Percentiles rank a stretch among this genome's conserved stretches.
These are phyloP conservation scores for Zygosaccharomyces bisporus DNA, from an alignment of 805 yeast genomes.

Conservation along the genomic window DNA sequence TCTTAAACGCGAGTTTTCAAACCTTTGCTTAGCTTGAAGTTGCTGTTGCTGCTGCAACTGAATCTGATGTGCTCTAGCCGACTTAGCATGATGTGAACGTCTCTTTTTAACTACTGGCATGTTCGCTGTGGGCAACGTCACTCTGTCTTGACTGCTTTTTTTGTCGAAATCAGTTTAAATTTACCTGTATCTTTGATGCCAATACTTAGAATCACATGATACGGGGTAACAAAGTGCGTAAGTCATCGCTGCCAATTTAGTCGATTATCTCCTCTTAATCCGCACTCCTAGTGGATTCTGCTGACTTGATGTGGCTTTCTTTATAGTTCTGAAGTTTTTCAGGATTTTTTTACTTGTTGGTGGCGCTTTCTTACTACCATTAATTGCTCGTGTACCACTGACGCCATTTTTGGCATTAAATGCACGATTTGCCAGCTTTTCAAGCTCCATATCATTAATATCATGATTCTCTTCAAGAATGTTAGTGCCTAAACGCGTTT, in stretches of 20 bases:
- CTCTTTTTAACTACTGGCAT: constrained; percentile 33
- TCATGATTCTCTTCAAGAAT: constrained; percentile 1
- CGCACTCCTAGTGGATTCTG: constrained; percentile 23
- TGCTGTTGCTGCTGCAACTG: constrained; percentile 21
- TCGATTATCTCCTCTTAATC: constrained; percentile 14
- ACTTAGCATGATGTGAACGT: constrained; percentile 25
- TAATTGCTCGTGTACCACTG: not conserved
- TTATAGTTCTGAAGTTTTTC: not conserved
- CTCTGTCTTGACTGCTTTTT: not conserved
- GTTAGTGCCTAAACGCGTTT: constrained; percentile 4
- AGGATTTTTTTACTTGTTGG: not conserved
- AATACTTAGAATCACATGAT: not conserved
- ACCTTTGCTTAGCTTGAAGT: constrained; percentile 20
- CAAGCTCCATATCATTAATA: constrained; percentile 9
- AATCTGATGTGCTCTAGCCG: constrained; percentile 16
- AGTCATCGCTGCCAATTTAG: not conserved
- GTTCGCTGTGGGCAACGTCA: not conserved
- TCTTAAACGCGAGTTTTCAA: constrained; percentile 25
- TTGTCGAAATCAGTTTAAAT: not conserved
- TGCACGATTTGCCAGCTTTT: constrained; percentile 37
- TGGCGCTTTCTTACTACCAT: not conserved
- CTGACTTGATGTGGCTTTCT: not conserved
- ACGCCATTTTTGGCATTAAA: constrained; percentile 26
- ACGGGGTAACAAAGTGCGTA: constrained; percentile 2
- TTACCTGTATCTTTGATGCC: not conserved